These are phyloP conservation scores for Myriosclerotinia curreyana DNA, from an alignment of 2,329 filamentous ascomycete genomes.

Conservation along the genomic window DNA sequence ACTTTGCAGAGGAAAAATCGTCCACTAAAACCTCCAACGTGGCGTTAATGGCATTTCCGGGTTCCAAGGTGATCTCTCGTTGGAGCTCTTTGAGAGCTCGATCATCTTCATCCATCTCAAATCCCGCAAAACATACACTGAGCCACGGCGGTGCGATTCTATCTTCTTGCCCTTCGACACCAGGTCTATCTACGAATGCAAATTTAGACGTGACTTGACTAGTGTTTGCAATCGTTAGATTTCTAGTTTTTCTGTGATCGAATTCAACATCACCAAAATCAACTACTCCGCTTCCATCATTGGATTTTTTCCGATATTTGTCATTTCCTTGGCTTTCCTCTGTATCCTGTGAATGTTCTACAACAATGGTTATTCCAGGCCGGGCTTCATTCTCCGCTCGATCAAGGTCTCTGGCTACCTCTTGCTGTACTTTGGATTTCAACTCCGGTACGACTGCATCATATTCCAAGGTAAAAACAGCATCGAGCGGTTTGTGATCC, in stretches of 20 bases:
- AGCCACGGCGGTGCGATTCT: conserved; percentile 63
- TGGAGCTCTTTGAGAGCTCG: conserved; percentile 26
- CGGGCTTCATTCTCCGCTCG: conserved; percentile 87
- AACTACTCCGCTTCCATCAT: conserved; percentile 52
- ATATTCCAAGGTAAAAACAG: conserved; percentile 79
- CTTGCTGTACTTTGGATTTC: conserved; percentile 78
- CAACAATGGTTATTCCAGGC: conserved; percentile 76
- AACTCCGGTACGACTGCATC: conserved; percentile 82
- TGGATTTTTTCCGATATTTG: conserved; percentile 32
- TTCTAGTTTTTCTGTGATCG: conserved; percentile 60
- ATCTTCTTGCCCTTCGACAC: conserved; percentile 50
- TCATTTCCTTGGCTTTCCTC: conserved; percentile 32
- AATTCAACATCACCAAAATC: conserved; percentile 77
- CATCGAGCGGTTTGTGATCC: conserved; percentile 89
- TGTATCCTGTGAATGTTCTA: conserved; percentile 56
- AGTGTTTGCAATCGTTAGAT: conserved; percentile 87
- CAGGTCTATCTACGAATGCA: conserved; percentile 73
- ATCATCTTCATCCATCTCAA: conserved; percentile 42
- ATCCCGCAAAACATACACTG: conserved; percentile 59
- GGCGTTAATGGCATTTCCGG: conserved; percentile 76
- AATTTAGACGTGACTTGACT: conserved; percentile 77
- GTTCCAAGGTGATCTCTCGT: conserved; percentile 63
- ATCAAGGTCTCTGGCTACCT: conserved; percentile 85
- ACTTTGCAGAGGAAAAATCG: conserved; percentile 59
- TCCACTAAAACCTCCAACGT: conserved; percentile 66